A percentile compares a stretch with the other conserved stretches of the same genome.
These are phyloP conservation scores for Colletotrichum endophyticum DNA, from an alignment of 2,329 filamentous ascomycete genomes.

Conservation along the genomic window DNA sequence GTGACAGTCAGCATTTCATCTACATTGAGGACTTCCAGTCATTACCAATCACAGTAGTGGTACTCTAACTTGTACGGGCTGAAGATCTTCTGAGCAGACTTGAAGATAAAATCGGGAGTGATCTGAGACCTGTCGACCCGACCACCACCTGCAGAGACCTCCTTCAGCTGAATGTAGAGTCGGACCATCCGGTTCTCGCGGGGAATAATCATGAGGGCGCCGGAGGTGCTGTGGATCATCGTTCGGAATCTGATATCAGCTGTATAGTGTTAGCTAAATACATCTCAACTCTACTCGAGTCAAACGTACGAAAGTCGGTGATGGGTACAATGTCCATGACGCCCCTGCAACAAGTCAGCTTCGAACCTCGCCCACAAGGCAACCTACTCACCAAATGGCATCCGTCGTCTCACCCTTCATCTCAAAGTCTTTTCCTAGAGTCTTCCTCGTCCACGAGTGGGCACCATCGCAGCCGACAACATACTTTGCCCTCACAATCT, in stretches of 20 bases:
- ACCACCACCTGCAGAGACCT: slow-evolving; percentile 33
- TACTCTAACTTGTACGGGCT: slow-evolving; percentile 69
- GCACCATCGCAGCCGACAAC: slow-evolving; percentile 73
- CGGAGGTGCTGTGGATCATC: slow-evolving; percentile 60
- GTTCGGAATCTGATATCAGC: slow-evolving; percentile 62
- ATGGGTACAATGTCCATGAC: slow-evolving; percentile 43
- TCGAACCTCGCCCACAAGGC: neutral
- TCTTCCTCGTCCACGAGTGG: slow-evolving; percentile 67
- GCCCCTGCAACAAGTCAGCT: slow-evolving; percentile 25
- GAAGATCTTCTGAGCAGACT: slow-evolving; percentile 66
- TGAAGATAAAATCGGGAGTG: slow-evolving; percentile 65
- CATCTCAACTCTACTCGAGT: too few relatives aligned
- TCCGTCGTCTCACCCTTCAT: slow-evolving; percentile 61
- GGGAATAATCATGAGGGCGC: slow-evolving; percentile 69
- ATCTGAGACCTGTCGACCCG: slow-evolving; percentile 64
- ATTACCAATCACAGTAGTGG: slow-evolving; percentile 62
- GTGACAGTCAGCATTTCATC: neutral
- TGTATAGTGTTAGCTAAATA: neutral
- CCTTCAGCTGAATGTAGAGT: slow-evolving; percentile 66
- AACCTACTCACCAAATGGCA: slow-evolving; percentile 42
- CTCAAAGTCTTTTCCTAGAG: slow-evolving; percentile 53
- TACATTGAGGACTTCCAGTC: too few relatives aligned
- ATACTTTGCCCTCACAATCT: slow-evolving; percentile 62
- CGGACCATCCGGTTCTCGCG: slow-evolving; percentile 67
- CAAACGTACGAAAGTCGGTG: slow-evolving; percentile 48